Evolutionary conservation across 371 early-diverging fungal species (phyloP).

Genomic region (Apophysomyces ossiformis): DNA sequence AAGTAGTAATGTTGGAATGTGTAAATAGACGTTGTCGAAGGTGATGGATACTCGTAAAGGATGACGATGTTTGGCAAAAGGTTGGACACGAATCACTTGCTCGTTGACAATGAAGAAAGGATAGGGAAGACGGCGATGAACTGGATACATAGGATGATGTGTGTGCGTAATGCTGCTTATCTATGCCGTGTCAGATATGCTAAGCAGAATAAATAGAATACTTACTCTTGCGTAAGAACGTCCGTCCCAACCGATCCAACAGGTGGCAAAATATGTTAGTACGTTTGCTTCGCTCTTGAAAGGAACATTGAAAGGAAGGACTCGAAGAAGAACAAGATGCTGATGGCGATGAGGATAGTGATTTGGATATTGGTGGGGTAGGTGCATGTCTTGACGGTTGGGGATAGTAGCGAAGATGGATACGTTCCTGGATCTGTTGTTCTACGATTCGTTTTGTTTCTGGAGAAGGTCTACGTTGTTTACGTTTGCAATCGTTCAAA

Average conservation of each 20-base stretch:
- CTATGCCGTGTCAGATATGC: background rate
- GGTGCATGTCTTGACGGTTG: constrained; percentile 5
- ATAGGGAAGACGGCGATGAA: background rate
- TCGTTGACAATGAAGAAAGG: background rate
- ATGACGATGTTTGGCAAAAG: background rate
- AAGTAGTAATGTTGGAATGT: background rate
- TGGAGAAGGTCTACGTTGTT: constrained; percentile 13
- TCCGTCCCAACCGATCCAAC: background rate
- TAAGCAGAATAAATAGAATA: background rate
- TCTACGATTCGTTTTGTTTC: constrained; percentile 16
- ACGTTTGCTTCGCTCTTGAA: too few species aligned
- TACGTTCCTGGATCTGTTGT: constrained; percentile 13
- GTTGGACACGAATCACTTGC: background rate
- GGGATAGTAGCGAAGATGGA: background rate
- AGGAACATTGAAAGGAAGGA: background rate
- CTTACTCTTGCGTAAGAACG: background rate
- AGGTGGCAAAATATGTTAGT: background rate
- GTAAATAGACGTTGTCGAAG: background rate
- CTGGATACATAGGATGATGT: background rate
- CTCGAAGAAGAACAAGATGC: background rate
- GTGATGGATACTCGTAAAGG: background rate
- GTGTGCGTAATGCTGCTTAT: background rate
- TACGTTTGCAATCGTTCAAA: background rate
- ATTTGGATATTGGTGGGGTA: background rate
- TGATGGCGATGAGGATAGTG: background rate